These are phyloP conservation scores for Fomitopsis pulvina DNA, from an alignment of 768 basidiomycete genomes.

Conservation along the genomic window DNA sequence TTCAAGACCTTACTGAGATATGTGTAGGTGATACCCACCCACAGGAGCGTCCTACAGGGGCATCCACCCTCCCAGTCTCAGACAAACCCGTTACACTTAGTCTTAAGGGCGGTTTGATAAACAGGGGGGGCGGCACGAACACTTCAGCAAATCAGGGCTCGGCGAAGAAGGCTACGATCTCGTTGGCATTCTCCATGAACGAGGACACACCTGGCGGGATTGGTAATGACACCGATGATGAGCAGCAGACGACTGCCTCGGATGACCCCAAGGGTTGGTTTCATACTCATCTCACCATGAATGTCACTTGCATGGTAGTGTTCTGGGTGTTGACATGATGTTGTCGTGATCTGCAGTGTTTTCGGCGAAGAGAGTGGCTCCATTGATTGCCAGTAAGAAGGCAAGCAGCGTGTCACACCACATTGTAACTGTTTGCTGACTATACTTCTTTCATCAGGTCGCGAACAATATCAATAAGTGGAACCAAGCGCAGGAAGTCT, in stretches of 20 bases:
- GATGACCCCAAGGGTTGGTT: slow-evolving; percentile 46
- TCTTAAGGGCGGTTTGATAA: slow-evolving; percentile 37
- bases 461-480: slow-evolving; percentile 89
- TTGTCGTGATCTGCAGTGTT: slow-evolving; percentile 27
- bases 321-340: slow-evolving; percentile 22
- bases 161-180: slow-evolving; percentile 33
- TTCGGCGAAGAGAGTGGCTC: slow-evolving; percentile 67
- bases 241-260: slow-evolving; percentile 18
- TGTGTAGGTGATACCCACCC: background rate
- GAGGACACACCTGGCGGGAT: slow-evolving; percentile 35
- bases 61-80: slow-evolving; percentile 65
- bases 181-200: slow-evolving; percentile 64
- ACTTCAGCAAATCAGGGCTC: slow-evolving; percentile 15
- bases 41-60: slow-evolving; percentile 31
- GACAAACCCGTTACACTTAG: slow-evolving; percentile 78
- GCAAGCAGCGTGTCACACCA: slow-evolving; percentile 26
- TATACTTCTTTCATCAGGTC: slow-evolving; percentile 5
- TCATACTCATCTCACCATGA: slow-evolving; percentile 18
- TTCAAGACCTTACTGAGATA: background rate
- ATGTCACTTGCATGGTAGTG: slow-evolving; percentile 15
- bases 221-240: slow-evolving; percentile 34
- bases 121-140: slow-evolving; percentile 15
- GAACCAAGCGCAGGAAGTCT: slow-evolving; percentile 92
- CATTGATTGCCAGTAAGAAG: slow-evolving; percentile 82
- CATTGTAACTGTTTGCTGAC: background rate